Percentiles rank a stretch among this genome's conserved stretches.
These are phyloP conservation scores for Saccharum hybrid DNA, from an alignment of 202 grass and related monocot genomes.

Conservation along the genomic window DNA sequence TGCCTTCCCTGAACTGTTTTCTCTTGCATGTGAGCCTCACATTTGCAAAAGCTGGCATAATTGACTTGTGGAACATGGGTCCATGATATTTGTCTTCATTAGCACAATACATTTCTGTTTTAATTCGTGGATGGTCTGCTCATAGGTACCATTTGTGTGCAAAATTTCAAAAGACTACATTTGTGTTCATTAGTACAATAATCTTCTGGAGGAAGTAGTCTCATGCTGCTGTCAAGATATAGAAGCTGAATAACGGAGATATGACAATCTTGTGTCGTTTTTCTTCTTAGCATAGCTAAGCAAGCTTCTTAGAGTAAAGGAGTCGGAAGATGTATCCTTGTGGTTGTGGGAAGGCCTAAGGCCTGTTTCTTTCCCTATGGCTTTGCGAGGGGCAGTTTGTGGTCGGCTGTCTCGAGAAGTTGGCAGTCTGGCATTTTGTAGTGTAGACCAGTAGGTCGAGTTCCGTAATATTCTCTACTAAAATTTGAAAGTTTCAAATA, in stretches of 20 bases:
- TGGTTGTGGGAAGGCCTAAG: not conserved
- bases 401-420: not conserved
- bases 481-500: not conserved
- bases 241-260: not conserved
- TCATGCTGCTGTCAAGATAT: not conserved
- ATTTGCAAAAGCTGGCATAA: not conserved
- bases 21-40: not conserved
- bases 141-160: not conserved
- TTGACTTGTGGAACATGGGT: not conserved
- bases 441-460: too few species aligned
- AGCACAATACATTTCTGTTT: not conserved
- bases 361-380: not conserved
- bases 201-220: not conserved
- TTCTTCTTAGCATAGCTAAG: not conserved
- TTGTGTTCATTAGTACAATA: not conserved
- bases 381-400: not conserved
- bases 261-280: not conserved
- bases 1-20: not conserved
- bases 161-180: not conserved
- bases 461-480: not conserved
- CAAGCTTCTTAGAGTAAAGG: slow-evolving; percentile 2
- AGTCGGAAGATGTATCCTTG: not conserved
- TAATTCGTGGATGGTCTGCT: not conserved
- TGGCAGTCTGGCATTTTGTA: not conserved
- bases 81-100: not conserved